Conservation (phyloP, 2,329 filamentous ascomycete genomes). For the Daldinia sp. region DNA sequence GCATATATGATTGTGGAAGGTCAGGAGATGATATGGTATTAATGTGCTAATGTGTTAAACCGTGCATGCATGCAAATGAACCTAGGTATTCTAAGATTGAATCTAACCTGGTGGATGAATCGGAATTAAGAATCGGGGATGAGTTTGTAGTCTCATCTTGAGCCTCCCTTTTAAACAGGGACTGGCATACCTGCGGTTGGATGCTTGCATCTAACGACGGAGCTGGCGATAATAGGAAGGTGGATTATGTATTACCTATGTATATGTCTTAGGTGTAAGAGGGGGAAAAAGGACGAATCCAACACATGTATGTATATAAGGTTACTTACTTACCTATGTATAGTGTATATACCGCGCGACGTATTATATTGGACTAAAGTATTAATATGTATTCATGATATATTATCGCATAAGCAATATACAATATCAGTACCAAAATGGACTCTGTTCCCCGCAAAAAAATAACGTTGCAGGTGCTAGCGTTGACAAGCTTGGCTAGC, state of each 20-base stretch:
- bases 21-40: background rate
- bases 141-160: background rate
- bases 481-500: slow-evolving; percentile 5
- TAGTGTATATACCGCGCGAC: too few relatives aligned
- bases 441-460: slow-evolving; percentile 23
- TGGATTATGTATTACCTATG: background rate
- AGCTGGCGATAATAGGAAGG: slow-evolving; percentile 4
- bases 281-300: background rate
- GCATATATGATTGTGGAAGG: background rate
- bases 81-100: slow-evolving; percentile 3
- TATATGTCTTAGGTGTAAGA: background rate
- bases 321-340: too few relatives aligned
- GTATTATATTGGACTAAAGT: too few relatives aligned
- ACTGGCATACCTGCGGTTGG: too few relatives aligned
- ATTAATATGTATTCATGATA: slow-evolving; percentile 7
- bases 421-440: slow-evolving; percentile 11
- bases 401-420: slow-evolving; percentile 1
- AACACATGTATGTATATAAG: background rate
- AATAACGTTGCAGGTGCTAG: slow-evolving; percentile 8
- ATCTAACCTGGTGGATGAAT: background rate
- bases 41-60: background rate
- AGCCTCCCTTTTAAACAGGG: slow-evolving; percentile 11
- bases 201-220: background rate
- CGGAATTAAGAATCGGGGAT: slow-evolving; percentile 8
- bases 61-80: background rate